Base-by-base conservation (phyloP, 208 protist genomes). In the Acanthamoeba culbertsoni region DNA sequence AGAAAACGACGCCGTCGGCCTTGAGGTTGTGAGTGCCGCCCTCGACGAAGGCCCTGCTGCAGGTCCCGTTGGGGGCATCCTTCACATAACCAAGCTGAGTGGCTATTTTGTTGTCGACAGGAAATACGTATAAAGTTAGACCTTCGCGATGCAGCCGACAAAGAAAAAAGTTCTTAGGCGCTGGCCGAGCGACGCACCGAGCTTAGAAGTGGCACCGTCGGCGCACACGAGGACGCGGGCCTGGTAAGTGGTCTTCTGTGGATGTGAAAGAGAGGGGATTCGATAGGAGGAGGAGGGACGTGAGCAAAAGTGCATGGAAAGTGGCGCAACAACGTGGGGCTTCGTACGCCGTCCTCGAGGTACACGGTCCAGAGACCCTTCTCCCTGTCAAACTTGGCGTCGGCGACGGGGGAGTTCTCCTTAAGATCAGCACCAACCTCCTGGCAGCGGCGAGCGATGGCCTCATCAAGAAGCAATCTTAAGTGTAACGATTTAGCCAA, bases 1-100 rank as follows among this genome's bases (percentile, higher is more conserved):
- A 96, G 95, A 96, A 96, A 43, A 96, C 95, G 73, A 96, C 95
- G 91, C 95, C 95, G 84, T 96, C 95, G n/a, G 94, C 94, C 43
- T 90, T 86, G 94, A 96, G 94, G 53, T 95, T 95, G 94, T 95
- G 94, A 51, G 88, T 95, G 31, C 92, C 95, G 31, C 95, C 95
- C 57, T 96, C 93, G 26, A 96, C 93, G 88, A 95, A 96, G 7
- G 95, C 94, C 46, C 95, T 86, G 42, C 93, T 95, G 94, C 95
- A 96, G 45, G 89, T 59, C 63, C 95, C 95, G 53, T 96, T 95
- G 89, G 95, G 95, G 68, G 95, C 71, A 20, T 57, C 91, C 46
- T 95, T 93, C 73, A 96, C 93, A 82, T 93, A 79, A 65, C 95
- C 95, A 40, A 96, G 65, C 37, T 91, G 42, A 42, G 77, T 91